Conservation (phyloP, 225 moss, liverwort and hornwort species). For the Physcomitrium patens region DNA sequence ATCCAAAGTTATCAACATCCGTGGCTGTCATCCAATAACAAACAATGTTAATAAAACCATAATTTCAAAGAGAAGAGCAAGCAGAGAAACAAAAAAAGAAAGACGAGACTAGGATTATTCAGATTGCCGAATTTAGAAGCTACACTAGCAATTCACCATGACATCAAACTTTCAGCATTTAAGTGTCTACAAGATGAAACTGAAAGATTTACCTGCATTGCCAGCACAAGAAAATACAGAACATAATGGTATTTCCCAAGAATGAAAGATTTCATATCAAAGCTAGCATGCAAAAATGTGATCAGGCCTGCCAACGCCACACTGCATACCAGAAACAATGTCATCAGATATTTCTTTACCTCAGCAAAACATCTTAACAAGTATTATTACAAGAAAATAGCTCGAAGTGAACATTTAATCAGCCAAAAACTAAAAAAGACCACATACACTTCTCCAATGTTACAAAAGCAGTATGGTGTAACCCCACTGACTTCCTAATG, state of each 20-base stretch:
- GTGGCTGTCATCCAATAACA: conserved; percentile 68
- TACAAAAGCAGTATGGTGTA: conserved; percentile 1
- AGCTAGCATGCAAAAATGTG: conserved; percentile 93
- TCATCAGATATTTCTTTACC: conserved; percentile 24
- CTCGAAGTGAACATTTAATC: conserved; percentile 13
- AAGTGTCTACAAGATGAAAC: background rate
- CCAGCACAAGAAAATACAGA: conserved; percentile 90
- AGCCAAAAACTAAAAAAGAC: background rate
- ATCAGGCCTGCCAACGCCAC: conserved; percentile 91
- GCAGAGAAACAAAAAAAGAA: background rate
- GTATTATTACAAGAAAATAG: background rate
- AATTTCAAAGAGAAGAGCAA: background rate
- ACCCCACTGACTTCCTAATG: background rate
- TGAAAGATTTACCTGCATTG: conserved; percentile 83
- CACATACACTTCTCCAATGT: background rate
- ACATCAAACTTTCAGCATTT: conserved; percentile 6
- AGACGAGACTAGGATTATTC: background rate
- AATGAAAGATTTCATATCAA: conserved; percentile 92
- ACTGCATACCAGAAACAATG: conserved; percentile 52
- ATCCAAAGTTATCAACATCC: conserved; percentile 96
- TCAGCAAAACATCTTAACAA: conserved; percentile 13
- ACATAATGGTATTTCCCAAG: conserved; percentile 98
- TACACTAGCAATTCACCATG: background rate
- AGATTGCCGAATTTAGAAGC: background rate
- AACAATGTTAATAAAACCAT: conserved; percentile 14